phyloP scores from a whole-genome alignment of 2,329 filamentous ascomycete genomes.

The Talaromyces sp. region DNA sequence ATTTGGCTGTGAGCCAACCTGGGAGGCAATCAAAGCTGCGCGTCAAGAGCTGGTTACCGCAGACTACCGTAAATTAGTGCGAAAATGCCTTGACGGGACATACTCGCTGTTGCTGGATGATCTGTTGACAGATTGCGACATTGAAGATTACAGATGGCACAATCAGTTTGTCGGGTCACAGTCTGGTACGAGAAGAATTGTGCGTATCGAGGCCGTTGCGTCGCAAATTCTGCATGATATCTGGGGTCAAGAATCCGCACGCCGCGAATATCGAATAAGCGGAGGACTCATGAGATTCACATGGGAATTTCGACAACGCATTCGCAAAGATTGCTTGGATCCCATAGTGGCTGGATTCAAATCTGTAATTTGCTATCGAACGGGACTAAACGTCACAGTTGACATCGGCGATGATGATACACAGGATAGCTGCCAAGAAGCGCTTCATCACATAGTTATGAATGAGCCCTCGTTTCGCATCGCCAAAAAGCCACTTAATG shows the following conservation, averaged over 20 bases:
- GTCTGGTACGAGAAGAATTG: conserved; percentile 64
- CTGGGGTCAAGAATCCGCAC: conserved; percentile 18
- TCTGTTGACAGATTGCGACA: conserved; percentile 55
- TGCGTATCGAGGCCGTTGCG: conserved; percentile 70
- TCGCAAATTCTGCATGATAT: conserved; percentile 54
- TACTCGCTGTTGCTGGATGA: conserved; percentile 75
- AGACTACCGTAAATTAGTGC: conserved; percentile 54
- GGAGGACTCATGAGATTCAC: conserved; percentile 27
- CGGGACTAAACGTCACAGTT: conserved; percentile 59
- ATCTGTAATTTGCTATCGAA: conserved; percentile 75
- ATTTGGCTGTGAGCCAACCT: conserved; percentile 60
- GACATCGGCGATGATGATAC: conserved; percentile 25
- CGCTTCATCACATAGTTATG: conserved; percentile 25
- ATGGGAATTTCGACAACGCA: conserved; percentile 36
- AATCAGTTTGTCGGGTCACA: conserved; percentile 53
- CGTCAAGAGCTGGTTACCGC: conserved; percentile 44
- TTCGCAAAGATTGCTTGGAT: conserved; percentile 57
- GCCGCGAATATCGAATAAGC: background rate
- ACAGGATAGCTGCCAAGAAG: conserved; percentile 16
- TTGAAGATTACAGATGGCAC: conserved; percentile 60
- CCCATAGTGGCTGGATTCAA: conserved; percentile 73
- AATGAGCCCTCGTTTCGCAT: conserved; percentile 39
- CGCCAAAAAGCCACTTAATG: conserved; percentile 61
- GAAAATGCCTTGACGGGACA: conserved; percentile 64
- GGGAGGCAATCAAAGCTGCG: conserved; percentile 51